phyloP scores from a whole-genome alignment of 2,329 filamentous ascomycete species.

The Nemania sp. region DNA sequence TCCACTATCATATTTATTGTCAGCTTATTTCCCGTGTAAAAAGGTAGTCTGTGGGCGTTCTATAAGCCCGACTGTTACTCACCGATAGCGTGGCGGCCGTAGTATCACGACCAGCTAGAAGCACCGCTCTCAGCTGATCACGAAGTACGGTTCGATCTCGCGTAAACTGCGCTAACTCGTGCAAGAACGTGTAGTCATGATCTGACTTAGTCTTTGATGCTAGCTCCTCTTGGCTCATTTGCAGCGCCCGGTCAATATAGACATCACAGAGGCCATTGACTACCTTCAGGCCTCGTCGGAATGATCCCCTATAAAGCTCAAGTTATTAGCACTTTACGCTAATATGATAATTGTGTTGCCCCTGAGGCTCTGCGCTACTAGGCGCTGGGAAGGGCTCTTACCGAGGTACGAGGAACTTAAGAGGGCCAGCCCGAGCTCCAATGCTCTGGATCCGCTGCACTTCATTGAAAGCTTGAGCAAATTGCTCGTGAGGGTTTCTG shows the following conservation, averaged over 20 bases:
- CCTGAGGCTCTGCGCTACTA: not conserved
- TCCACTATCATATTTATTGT: conserved; percentile 65
- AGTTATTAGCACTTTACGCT: not conserved
- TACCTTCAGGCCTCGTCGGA: conserved; percentile 64
- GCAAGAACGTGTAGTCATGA: conserved; percentile 78
- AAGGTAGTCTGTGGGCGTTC: too few relatives aligned
- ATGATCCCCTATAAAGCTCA: conserved; percentile 49
- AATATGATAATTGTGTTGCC: not conserved
- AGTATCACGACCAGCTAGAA: conserved; percentile 86
- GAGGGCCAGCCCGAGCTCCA: conserved; percentile 65
- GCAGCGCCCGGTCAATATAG: conserved; percentile 76
- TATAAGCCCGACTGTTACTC: not conserved
- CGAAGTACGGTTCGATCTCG: conserved; percentile 72
- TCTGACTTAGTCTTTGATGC: conserved; percentile 73
- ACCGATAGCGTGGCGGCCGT: conserved; percentile 73
- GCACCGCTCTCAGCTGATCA: conserved; percentile 80
- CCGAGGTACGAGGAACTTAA: conserved; percentile 64
- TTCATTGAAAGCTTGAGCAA: conserved; percentile 80
- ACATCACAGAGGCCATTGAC: conserved; percentile 77
- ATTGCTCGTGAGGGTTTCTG: conserved; percentile 63
- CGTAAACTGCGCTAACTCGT: conserved; percentile 79
- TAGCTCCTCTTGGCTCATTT: conserved; percentile 71
- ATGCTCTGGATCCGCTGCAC: conserved; percentile 75
- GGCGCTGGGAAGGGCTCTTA: not conserved
- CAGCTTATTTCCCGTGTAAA: too few relatives aligned